Evolutionary conservation across 768 basidiomycete genomes (phyloP), one percentile per base, ranked within the genome.

Genomic region (Kwoniella botswanensis): DNA sequence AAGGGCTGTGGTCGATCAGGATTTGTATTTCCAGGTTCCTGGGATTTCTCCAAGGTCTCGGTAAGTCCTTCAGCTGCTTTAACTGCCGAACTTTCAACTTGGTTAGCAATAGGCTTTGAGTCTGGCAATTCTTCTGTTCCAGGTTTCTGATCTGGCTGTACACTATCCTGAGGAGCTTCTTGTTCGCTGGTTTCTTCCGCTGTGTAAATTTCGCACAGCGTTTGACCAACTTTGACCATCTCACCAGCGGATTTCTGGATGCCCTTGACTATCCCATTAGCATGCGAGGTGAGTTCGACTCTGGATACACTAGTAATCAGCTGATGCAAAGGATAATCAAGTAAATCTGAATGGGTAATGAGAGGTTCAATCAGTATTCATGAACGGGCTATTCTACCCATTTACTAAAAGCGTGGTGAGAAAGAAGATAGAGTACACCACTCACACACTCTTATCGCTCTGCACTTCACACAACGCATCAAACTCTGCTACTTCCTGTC

Each of bases 381-480:
- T 4, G 24, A 17, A 12, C 29, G 5, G 6, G 60, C 12, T 41
- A 55, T 4, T 11, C 15, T 42, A 29, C 3, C 4, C 53, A 21
- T 9, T 58, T 55, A 18, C 10, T 18, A 21, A 57, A 57, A 17
- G 26, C 35, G 22, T 17, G 57, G 26, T 24, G 5, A n/a, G 24
- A 17, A 44, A 62, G 1, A 29, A n/a, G 44, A 63, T 7, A 17
- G 62, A 11, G 43, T 44, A 63, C 35, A 43, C 17, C 26, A 73
- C 79, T 74, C 46, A 79, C 80, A 73, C 72, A 56, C 74, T 76
- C 74, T 81, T 81, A 55, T 81, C 80, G 57, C 80, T 81, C 62
- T 81, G 80, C 0, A 81, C 80, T 64, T 81, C 80, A 56, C 78
- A 79, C 17, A 81, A 70, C 1, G 69, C 68, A 59, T 81, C 78